Percentiles rank a stretch among this genome's conserved stretches.
Evolutionary conservation across 2,329 filamentous ascomycete genomes (phyloP).

Genomic region (Aspergillus ruber): DNA sequence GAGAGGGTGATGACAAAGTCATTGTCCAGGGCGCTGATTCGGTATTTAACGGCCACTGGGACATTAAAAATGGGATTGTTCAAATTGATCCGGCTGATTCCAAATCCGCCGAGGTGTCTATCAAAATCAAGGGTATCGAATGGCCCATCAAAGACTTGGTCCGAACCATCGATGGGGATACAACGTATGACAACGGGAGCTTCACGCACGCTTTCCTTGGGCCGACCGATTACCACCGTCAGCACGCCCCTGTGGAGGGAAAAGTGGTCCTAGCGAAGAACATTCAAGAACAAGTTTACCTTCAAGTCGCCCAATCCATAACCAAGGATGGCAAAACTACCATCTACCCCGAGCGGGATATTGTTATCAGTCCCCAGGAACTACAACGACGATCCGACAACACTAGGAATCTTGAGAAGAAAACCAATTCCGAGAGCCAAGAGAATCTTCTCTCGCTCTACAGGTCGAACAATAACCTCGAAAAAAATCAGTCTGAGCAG

Average conservation of each 20-base stretch:
- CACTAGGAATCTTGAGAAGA: background rate
- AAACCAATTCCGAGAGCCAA: background rate
- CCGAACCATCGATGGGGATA: background rate
- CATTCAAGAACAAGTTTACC: slow-evolving; percentile 2
- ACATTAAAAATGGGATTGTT: background rate
- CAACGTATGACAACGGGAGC: background rate
- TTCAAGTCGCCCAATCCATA: slow-evolving; percentile 1
- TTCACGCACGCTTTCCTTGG: slow-evolving; percentile 6
- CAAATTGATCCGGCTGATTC: background rate
- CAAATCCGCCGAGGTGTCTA: background rate
- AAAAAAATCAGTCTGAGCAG: background rate
- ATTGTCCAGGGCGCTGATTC: slow-evolving; percentile 5
- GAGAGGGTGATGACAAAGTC: slow-evolving; percentile 1
- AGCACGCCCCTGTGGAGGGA: slow-evolving; percentile 4
- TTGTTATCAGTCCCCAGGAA: background rate
- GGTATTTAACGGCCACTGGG: slow-evolving; percentile 1
- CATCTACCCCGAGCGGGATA: background rate
- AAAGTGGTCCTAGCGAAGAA: slow-evolving; percentile 1
- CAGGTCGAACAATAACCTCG: background rate
- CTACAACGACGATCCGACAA: background rate
- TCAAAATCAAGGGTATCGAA: background rate
- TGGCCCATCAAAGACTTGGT: background rate
- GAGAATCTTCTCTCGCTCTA: background rate
- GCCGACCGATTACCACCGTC: slow-evolving; percentile 7
- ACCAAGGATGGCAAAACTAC: background rate